A percentile compares a stretch with the other conserved stretches of the same genome.
Evolutionary conservation across 2,329 filamentous ascomycete genomes (phyloP).

Genomic region (Claviceps arundinis): DNA sequence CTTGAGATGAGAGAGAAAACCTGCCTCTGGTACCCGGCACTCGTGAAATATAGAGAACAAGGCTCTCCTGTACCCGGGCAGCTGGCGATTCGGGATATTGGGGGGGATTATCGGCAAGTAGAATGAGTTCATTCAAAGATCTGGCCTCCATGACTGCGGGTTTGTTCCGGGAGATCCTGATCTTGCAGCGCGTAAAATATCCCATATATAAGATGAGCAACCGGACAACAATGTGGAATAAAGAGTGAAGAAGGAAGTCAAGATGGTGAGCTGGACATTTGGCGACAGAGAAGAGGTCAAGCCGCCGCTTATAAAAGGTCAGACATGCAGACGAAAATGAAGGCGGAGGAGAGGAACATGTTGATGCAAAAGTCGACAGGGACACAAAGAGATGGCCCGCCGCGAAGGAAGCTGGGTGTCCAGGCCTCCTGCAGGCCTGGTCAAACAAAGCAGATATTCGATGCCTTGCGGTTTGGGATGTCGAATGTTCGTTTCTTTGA

Average conservation of each 20-base stretch:
- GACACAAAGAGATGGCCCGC: not conserved
- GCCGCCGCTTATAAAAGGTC: not conserved
- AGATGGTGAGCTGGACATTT: not conserved
- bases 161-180: not conserved
- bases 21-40: conserved; percentile 83
- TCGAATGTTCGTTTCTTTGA: not conserved
- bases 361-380: not conserved
- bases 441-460: not conserved
- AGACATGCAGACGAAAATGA: not conserved
- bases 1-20: conserved; percentile 8
- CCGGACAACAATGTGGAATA: not conserved
- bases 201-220: not conserved
- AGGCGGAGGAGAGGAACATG: not conserved
- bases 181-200: not conserved
- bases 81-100: conserved; percentile 69
- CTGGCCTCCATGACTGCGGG: conserved; percentile 52
- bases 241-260: not conserved
- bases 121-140: conserved; percentile 62
- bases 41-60: conserved; percentile 82
- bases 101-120: conserved; percentile 77
- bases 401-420: not conserved
- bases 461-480: not conserved
- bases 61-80: conserved; percentile 51
- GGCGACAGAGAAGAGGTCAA: not conserved
- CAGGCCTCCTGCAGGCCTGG: not conserved